Evolutionary conservation across 1,284 basidiomycete genomes (phyloP).

Genomic region (Omphalotus olearius): DNA sequence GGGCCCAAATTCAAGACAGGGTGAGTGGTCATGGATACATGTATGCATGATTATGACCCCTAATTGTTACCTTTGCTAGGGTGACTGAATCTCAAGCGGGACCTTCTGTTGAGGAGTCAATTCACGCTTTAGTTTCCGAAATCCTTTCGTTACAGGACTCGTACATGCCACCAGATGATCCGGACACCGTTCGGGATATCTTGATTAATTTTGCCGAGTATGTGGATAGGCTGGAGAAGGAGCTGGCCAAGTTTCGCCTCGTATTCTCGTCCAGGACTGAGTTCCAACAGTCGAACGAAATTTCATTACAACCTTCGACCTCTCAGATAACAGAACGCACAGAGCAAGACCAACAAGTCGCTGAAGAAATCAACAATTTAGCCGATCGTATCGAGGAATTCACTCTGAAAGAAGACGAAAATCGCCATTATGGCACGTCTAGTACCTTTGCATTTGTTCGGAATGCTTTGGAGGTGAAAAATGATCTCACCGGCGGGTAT

Average conservation of each 20-base stretch:
- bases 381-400: neutral
- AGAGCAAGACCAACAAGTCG: slow-evolving; percentile 7
- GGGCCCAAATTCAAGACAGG: slow-evolving; percentile 7
- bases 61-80: neutral
- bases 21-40: neutral
- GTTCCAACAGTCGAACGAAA: neutral
- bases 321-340: neutral
- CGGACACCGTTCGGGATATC: slow-evolving; percentile 6
- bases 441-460: slow-evolving; percentile 9
- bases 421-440: slow-evolving; percentile 9
- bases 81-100: neutral
- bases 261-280: neutral
- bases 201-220: slow-evolving; percentile 13
- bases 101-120: neutral
- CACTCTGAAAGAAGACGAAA: slow-evolving; percentile 2
- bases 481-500: neutral
- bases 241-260: slow-evolving; percentile 1
- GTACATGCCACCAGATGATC: slow-evolving; percentile 16
- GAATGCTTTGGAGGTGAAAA: slow-evolving; percentile 9
- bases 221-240: slow-evolving; percentile 10
- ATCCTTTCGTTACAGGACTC: slow-evolving; percentile 7
- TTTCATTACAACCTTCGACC: neutral
- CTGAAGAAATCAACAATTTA: neutral
- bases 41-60: neutral
- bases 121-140: slow-evolving; percentile 6